Conservation (phyloP, 1,284 basidiomycete genomes). For the Ustilago sp. region DNA sequence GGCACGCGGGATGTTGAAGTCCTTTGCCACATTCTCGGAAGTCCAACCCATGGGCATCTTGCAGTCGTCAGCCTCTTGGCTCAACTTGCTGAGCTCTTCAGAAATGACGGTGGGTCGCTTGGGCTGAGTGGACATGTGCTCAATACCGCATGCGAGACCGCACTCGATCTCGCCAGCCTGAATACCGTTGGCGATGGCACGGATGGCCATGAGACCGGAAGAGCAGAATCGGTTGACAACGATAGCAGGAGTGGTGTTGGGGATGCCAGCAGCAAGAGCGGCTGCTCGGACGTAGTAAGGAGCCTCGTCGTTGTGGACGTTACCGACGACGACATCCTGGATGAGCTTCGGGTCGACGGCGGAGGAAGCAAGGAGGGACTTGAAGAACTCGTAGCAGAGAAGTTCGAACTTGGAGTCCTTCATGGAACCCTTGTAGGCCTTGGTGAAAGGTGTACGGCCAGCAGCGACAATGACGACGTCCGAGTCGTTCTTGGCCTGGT, state of each 20-base stretch:
- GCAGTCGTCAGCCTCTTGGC: slow-evolving; percentile 62
- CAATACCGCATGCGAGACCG: slow-evolving; percentile 84
- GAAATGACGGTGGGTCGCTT: slow-evolving; percentile 46
- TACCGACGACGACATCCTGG: slow-evolving; percentile 81
- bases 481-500: slow-evolving; percentile 57
- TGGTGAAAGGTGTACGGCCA: slow-evolving; percentile 81
- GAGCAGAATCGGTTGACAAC: slow-evolving; percentile 72
- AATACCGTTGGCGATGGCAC: slow-evolving; percentile 84
- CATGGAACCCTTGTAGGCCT: slow-evolving; percentile 81
- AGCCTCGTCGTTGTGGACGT: slow-evolving; percentile 57
- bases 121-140: slow-evolving; percentile 76
- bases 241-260: slow-evolving; percentile 80
- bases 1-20: slow-evolving; percentile 83
- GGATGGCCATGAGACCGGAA: slow-evolving; percentile 86
- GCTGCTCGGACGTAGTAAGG: slow-evolving; percentile 72
- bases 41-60: slow-evolving; percentile 87
- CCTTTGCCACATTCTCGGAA: slow-evolving; percentile 77
- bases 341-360: slow-evolving; percentile 78
- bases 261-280: slow-evolving; percentile 83
- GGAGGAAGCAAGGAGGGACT: slow-evolving; percentile 77
- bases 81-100: slow-evolving; percentile 43
- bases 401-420: slow-evolving; percentile 75
- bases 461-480: slow-evolving; percentile 81
- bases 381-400: slow-evolving; percentile 47
- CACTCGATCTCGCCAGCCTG: slow-evolving; percentile 83